A percentile compares a stretch with the other conserved stretches of the same genome.
phyloP scores from a whole-genome alignment of 495 filamentous ascomycete species.

The Pseudevernia furfuracea region DNA sequence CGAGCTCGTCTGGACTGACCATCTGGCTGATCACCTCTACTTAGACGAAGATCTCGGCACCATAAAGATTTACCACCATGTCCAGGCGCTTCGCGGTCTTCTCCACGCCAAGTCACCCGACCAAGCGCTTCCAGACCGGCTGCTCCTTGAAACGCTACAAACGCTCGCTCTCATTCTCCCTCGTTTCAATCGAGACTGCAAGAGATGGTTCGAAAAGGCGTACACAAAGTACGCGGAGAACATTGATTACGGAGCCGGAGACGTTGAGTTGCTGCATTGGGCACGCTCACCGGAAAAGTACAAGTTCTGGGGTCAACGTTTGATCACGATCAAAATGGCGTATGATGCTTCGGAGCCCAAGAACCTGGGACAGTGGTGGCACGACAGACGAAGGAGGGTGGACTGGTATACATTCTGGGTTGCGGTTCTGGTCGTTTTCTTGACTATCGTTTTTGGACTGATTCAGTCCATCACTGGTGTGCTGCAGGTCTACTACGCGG shows the following conservation, averaged over 20 bases:
- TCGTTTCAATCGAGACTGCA: constrained; percentile 23
- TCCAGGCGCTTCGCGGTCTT: not conserved
- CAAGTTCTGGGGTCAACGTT: constrained; percentile 42
- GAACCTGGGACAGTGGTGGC: constrained; percentile 43
- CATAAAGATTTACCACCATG: constrained; percentile 42
- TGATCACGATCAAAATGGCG: constrained; percentile 43
- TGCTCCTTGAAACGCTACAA: constrained; percentile 37
- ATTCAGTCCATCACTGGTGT: constrained; percentile 32
- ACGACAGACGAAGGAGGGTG: constrained; percentile 40
- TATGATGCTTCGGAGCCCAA: constrained; percentile 43
- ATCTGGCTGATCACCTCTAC: constrained; percentile 40
- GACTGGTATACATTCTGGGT: constrained; percentile 52
- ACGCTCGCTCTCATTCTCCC: constrained; percentile 42
- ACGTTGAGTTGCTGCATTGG: constrained; percentile 23
- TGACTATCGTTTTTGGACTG: constrained; percentile 45
- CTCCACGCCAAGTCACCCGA: not conserved
- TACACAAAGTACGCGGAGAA: not conserved
- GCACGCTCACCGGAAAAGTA: constrained; percentile 38
- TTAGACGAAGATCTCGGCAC: constrained; percentile 34
- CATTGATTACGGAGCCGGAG: constrained; percentile 27
- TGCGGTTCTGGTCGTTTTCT: constrained; percentile 36
- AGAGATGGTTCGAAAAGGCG: constrained; percentile 28
- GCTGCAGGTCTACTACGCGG: constrained; percentile 8
- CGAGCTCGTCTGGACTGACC: constrained; percentile 36
- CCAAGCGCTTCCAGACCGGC: constrained; percentile 12